Evolutionary conservation across 2,329 filamentous ascomycete genomes (phyloP).

Genomic region (Parafenestella ontariensis): DNA sequence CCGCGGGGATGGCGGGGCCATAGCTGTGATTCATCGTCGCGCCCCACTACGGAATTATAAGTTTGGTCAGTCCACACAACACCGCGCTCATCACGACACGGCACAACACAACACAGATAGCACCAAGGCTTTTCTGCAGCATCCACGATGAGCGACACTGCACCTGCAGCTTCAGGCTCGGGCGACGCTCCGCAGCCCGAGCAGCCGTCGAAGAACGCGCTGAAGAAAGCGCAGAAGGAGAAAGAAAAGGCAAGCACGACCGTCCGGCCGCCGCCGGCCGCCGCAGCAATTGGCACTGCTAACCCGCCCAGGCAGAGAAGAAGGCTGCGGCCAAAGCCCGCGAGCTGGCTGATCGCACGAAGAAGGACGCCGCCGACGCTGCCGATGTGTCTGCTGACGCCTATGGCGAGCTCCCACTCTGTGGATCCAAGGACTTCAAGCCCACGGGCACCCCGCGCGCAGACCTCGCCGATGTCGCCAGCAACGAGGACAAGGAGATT

Average conservation of each 20-base stretch:
- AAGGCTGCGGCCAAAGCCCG: conserved; percentile 49
- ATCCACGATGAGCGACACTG: conserved; percentile 42
- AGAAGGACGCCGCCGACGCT: conserved; percentile 70
- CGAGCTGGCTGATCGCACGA: conserved; percentile 59
- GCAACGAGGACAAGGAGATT: conserved; percentile 58
- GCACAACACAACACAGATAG: too few species aligned
- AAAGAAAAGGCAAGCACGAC: background rate
- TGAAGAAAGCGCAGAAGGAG: background rate
- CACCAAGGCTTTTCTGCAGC: background rate
- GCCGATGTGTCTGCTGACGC: conserved; percentile 74
- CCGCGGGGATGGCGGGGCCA: conserved; percentile 21
- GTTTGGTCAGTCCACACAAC: background rate
- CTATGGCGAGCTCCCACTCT: conserved; percentile 75
- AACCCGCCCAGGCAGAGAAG: conserved; percentile 46
- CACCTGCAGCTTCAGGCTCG: conserved; percentile 32
- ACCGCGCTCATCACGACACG: background rate
- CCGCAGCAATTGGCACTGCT: conserved; percentile 8
- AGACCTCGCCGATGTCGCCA: conserved; percentile 59
- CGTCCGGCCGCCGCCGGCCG: too few species aligned
- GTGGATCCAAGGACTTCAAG: conserved; percentile 60
- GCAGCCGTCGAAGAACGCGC: conserved; percentile 20
- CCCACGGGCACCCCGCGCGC: conserved; percentile 63
- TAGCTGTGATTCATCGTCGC: conserved; percentile 22
- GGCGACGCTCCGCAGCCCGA: conserved; percentile 29
- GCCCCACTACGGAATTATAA: conserved; percentile 21